Conservation (phyloP, 2,329 filamentous ascomycete genomes). For the Ophiostoma quercus region DNA sequence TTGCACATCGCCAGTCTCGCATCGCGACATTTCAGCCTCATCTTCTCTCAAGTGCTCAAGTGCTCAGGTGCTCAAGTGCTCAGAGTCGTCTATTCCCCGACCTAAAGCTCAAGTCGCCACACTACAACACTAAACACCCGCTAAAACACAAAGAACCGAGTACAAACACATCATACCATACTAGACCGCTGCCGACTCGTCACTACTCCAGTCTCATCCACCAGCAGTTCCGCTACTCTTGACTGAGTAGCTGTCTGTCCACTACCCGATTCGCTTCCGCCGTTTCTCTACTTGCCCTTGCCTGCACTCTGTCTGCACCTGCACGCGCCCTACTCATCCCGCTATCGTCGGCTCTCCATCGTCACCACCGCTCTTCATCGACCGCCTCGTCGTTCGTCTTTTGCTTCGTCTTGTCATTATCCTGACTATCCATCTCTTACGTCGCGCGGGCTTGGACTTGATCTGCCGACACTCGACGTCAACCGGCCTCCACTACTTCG, state of each 20-base stretch:
- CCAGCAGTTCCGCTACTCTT: background rate
- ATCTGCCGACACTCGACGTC: background rate
- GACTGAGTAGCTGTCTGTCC: background rate
- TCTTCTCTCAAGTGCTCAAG: background rate
- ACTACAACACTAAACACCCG: background rate
- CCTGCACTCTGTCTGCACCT: background rate
- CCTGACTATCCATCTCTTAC: background rate
- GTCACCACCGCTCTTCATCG: background rate
- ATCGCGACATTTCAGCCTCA: background rate
- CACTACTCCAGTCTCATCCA: background rate
- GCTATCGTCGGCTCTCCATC: background rate
- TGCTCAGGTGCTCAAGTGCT: too few relatives aligned
- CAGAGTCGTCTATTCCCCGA: background rate
- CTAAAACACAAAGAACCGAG: too few relatives aligned
- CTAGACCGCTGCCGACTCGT: background rate
- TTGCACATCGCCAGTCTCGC: background rate
- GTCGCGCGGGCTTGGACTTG: background rate
- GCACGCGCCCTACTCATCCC: conserved; percentile 1
- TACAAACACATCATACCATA: background rate
- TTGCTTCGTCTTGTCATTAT: background rate
- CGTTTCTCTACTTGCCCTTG: background rate
- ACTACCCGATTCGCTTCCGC: background rate
- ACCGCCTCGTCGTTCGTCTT: background rate
- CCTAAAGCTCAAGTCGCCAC: background rate
- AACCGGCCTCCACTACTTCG: background rate